phyloP scores from a whole-genome alignment of 2,329 filamentous ascomycete genomes.

The Cryoendolithus antarcticus region DNA sequence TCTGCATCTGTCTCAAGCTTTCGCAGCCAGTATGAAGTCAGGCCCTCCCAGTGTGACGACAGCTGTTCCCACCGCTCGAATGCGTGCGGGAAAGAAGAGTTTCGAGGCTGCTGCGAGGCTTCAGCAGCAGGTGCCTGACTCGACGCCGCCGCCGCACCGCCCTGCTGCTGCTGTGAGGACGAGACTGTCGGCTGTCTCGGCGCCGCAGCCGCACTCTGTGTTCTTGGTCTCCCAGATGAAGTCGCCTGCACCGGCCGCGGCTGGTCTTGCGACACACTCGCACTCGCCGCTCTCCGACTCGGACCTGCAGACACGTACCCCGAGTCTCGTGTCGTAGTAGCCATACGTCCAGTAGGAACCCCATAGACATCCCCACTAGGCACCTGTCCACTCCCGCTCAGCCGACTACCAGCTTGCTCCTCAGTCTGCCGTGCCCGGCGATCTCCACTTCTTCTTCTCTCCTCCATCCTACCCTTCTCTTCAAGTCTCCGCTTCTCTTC shows the following conservation, averaged over 20 bases:
- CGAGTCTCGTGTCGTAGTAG: constrained; percentile 2
- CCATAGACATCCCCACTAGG: constrained; percentile 14
- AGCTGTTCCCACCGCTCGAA: constrained; percentile 96
- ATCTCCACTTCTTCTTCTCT: constrained; percentile 37
- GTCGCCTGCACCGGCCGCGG: constrained; percentile 13
- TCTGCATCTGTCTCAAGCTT: constrained; percentile 82
- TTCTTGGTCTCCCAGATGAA: not conserved
- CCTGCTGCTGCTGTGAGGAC: constrained; percentile 8
- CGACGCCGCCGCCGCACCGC: constrained; percentile 7
- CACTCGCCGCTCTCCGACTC: constrained; percentile 3
- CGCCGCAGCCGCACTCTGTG: too few relatives aligned
- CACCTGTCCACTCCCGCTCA: constrained; percentile 16
- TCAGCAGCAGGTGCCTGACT: constrained; percentile 5
- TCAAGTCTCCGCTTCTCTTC: constrained; percentile 41
- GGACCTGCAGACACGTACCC: constrained; percentile 2
- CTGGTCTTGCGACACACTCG: constrained; percentile 15
- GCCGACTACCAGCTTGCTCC: constrained; percentile 7
- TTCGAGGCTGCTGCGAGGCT: constrained; percentile 16
- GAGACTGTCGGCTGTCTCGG: not conserved
- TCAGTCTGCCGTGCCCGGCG: constrained; percentile 33
- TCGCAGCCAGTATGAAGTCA: constrained; percentile 95
- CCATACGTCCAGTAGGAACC: constrained; percentile 14
- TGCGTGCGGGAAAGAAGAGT: constrained; percentile 78
- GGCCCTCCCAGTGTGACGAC: constrained; percentile 94
- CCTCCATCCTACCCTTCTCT: constrained; percentile 17